phyloP scores from a whole-genome alignment of 345 rosid genomes.

The Aquilaria malaccensis region DNA sequence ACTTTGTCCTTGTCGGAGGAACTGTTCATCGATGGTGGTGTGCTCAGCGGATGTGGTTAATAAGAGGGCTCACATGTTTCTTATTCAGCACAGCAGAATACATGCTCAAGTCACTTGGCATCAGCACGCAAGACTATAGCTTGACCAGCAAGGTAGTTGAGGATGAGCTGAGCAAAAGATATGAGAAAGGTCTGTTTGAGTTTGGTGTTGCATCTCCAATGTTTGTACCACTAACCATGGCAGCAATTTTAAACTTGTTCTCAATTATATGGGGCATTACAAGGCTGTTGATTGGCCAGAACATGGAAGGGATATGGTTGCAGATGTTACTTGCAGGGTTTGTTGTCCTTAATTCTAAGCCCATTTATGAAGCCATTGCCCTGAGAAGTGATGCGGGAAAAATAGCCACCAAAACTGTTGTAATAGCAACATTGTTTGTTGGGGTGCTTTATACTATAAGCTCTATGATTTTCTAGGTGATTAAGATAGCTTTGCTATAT shows the following conservation, averaged over 20 bases:
- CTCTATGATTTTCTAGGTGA: slow-evolving; percentile 10
- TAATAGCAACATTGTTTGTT: slow-evolving; percentile 18
- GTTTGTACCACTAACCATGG: slow-evolving; percentile 35
- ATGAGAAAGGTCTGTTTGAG: slow-evolving; percentile 47
- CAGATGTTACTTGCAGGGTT: slow-evolving; percentile 34
- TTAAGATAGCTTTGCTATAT: too few species aligned
- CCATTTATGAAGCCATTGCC: slow-evolving; percentile 43
- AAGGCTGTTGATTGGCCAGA: slow-evolving; percentile 5
- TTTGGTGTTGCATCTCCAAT: slow-evolving; percentile 52
- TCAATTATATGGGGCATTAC: slow-evolving; percentile 21
- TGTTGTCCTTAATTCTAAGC: slow-evolving; percentile 31
- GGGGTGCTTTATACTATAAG: slow-evolving; percentile 11
- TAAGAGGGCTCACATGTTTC: slow-evolving; percentile 40
- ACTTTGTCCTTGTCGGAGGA: slow-evolving; percentile 35
- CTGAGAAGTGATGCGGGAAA: slow-evolving; percentile 42
- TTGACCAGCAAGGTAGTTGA: slow-evolving; percentile 53
- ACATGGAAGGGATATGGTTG: slow-evolving; percentile 19
- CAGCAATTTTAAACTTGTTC: slow-evolving; percentile 37
- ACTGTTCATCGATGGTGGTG: slow-evolving; percentile 62
- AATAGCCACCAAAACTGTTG: slow-evolving; percentile 23
- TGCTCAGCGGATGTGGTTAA: slow-evolving; percentile 53
- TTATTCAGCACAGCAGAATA: slow-evolving; percentile 36
- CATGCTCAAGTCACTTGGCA: slow-evolving; percentile 34
- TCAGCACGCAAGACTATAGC: slow-evolving; percentile 40
- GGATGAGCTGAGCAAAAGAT: slow-evolving; percentile 44